phyloP scores from a whole-genome alignment of 768 basidiomycete species.

The Amanita muscaria region DNA sequence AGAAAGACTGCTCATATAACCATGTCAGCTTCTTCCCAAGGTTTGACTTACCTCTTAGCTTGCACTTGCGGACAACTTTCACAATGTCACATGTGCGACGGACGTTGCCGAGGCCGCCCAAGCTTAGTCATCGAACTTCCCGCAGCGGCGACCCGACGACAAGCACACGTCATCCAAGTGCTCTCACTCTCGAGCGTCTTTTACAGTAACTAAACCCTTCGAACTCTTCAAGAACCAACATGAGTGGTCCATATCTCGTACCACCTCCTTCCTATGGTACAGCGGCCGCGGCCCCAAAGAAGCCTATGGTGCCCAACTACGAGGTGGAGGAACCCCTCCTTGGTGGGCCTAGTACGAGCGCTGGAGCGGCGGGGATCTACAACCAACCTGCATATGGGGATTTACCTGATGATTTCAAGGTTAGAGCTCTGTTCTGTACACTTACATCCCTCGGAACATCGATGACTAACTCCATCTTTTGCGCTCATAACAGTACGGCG shows the following conservation, averaged over 20 bases:
- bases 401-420: slow-evolving; percentile 92
- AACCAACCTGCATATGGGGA: slow-evolving; percentile 71
- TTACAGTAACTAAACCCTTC: background rate
- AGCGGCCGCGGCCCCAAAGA: slow-evolving; percentile 24
- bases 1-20: too few relatives aligned
- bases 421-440: slow-evolving; percentile 21
- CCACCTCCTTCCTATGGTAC: slow-evolving; percentile 57
- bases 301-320: slow-evolving; percentile 22
- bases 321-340: slow-evolving; percentile 49
- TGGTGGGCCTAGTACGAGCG: slow-evolving; percentile 36
- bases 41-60: too few relatives aligned
- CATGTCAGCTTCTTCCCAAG: too few relatives aligned
- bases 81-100: too few relatives aligned
- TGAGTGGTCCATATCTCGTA: slow-evolving; percentile 38
- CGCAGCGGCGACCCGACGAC: too few relatives aligned
- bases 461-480: too few relatives aligned
- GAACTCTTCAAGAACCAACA: slow-evolving; percentile 21
- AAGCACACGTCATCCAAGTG: too few relatives aligned
- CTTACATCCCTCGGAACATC: background rate
- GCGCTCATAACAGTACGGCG: slow-evolving; percentile 76
- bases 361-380: slow-evolving; percentile 43
- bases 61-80: too few relatives aligned
- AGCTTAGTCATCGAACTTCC: too few relatives aligned
- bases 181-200: too few relatives aligned
- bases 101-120: too few relatives aligned